phyloP scores from a whole-genome alignment of 306 rosid species.

The Cicer pinnatifidum region DNA sequence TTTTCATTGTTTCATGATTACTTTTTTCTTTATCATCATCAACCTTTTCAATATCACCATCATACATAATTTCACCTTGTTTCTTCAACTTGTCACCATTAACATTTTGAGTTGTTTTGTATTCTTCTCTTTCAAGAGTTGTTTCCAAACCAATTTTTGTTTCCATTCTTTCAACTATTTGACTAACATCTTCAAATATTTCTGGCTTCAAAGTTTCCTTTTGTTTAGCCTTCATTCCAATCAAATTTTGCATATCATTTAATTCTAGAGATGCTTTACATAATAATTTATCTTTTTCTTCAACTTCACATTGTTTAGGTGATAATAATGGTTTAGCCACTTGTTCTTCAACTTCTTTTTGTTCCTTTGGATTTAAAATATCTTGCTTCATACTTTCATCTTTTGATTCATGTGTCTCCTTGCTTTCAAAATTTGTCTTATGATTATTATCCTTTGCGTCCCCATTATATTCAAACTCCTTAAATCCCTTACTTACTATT shows the following conservation, averaged over 20 bases:
- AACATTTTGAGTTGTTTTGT: constrained; percentile 1
- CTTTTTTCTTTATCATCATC: constrained; percentile 29
- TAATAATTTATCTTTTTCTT: constrained; percentile 11
- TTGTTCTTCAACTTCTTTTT: constrained; percentile 33
- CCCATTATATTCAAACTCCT: constrained; percentile 31
- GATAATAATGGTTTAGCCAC: background rate
- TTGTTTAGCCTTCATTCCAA: constrained; percentile 20
- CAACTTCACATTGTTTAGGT: constrained; percentile 32
- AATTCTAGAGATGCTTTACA: constrained; percentile 27
- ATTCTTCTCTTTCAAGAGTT: constrained; percentile 31
- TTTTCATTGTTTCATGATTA: constrained; percentile 12
- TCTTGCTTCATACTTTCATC: background rate
- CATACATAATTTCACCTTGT: background rate
- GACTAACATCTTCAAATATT: background rate
- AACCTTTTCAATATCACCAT: constrained; percentile 2
- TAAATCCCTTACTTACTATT: background rate
- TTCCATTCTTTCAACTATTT: constrained; percentile 11
- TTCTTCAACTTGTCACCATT: constrained; percentile 30
- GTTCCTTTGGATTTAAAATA: constrained; percentile 2
- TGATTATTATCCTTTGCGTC: constrained; percentile 16
- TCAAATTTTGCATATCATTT: constrained; percentile 9
- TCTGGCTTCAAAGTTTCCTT: constrained; percentile 25
- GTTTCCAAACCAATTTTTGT: constrained; percentile 14
- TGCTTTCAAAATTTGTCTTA: constrained; percentile 26
- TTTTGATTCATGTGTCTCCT: constrained; percentile 10